A percentile compares a stretch with the other conserved stretches of the same genome.
Conservation (phyloP, 1,139 yeast genomes). For the Pichia sp. region DNA sequence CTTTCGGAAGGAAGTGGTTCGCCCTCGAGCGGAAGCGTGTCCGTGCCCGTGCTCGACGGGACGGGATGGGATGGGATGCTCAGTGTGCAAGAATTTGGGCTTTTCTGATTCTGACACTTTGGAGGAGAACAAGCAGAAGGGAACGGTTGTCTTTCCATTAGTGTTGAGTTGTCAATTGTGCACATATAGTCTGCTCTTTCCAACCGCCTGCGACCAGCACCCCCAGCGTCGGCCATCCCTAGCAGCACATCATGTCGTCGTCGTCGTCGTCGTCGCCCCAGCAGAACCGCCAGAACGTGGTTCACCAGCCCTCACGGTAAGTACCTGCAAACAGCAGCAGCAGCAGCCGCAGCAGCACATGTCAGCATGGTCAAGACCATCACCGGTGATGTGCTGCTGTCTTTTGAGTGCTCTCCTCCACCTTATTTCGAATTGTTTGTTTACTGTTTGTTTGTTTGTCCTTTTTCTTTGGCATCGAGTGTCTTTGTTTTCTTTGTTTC, state of each 20-base stretch:
- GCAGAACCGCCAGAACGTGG: slow-evolving; percentile 3
- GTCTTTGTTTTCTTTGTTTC: slow-evolving; percentile 4
- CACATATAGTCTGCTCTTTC: background rate
- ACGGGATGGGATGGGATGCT: background rate
- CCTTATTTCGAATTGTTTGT: background rate
- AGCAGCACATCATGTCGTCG: background rate
- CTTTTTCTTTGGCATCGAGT: background rate
- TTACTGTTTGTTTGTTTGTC: slow-evolving; percentile 1
- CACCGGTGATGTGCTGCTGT: background rate
- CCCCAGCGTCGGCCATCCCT: too few species aligned
- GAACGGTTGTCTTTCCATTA: background rate
- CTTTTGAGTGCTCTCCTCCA: background rate
- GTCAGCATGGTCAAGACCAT: background rate
- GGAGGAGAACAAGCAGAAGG: background rate
- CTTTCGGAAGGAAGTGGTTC: background rate
- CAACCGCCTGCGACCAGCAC: background rate
- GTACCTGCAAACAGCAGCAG: background rate
- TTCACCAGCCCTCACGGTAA: slow-evolving; percentile 14
- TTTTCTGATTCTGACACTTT: background rate
- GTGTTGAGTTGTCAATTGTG: background rate
- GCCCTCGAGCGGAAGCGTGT: background rate
- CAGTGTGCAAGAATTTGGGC: background rate
- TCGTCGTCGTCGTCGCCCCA: slow-evolving; percentile 8
- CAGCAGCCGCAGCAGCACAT: background rate
- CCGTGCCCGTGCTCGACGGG: background rate